Conservation (phyloP, 2,329 filamentous ascomycete genomes). For the Escovopsis sp. region DNA sequence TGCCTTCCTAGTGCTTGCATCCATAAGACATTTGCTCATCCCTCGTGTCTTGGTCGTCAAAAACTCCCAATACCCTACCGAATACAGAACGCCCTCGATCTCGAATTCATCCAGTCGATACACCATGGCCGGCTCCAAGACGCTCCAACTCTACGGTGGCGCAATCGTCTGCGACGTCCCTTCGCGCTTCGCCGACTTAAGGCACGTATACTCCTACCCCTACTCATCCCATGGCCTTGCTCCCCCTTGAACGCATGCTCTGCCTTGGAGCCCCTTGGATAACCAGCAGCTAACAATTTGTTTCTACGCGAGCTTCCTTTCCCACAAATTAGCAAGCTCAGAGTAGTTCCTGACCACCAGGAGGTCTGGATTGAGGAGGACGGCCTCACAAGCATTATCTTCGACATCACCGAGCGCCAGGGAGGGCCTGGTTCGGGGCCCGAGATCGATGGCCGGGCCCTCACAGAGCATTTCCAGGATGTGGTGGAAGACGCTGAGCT, state of each 20-base stretch:
- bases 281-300: slow-evolving; percentile 3
- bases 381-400: slow-evolving; percentile 73
- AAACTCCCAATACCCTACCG: background rate
- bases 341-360: slow-evolving; percentile 73
- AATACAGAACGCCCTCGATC: background rate
- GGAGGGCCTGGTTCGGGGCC: slow-evolving; percentile 35
- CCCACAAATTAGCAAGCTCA: slow-evolving; percentile 42
- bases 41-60: too few species aligned
- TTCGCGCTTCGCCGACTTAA: slow-evolving; percentile 53
- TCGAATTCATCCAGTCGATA: background rate
- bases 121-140: slow-evolving; percentile 37
- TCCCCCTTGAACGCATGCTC: too few species aligned
- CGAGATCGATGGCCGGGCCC: slow-evolving; percentile 53
- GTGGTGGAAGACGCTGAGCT: slow-evolving; percentile 49
- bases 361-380: slow-evolving; percentile 79
- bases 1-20: too few species aligned
- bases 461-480: slow-evolving; percentile 54
- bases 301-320: background rate
- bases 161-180: slow-evolving; percentile 57
- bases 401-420: slow-evolving; percentile 81
- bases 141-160: slow-evolving; percentile 53
- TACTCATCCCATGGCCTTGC: too few species aligned
- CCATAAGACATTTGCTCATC: too few species aligned
- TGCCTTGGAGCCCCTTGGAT: background rate
- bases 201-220: slow-evolving; percentile 30